phyloP scores from a whole-genome alignment of 2,329 filamentous ascomycete genomes.

The Amauroascus niger region DNA sequence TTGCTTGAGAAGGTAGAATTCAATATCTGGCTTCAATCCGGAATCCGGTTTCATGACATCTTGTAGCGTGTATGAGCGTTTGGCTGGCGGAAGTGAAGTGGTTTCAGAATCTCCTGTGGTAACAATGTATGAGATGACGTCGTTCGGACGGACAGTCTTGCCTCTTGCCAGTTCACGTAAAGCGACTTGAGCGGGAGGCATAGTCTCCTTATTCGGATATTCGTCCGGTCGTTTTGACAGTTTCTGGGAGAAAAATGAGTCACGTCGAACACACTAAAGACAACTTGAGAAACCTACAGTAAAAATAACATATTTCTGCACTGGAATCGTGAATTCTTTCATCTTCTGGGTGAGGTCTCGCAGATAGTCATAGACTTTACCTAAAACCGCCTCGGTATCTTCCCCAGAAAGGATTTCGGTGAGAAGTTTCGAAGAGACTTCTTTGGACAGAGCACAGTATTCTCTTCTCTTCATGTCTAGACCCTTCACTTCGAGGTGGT shows the following conservation, averaged over 20 bases:
- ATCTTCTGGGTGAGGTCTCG: slow-evolving; percentile 76
- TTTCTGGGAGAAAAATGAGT: slow-evolving; percentile 45
- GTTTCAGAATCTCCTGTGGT: slow-evolving; percentile 58
- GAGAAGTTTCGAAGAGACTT: slow-evolving; percentile 81
- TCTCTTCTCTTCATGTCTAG: slow-evolving; percentile 96
- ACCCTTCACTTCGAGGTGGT: slow-evolving; percentile 96
- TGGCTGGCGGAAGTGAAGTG: slow-evolving; percentile 56
- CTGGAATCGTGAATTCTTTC: slow-evolving; percentile 65
- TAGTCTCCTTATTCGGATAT: slow-evolving; percentile 85
- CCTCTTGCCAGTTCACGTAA: slow-evolving; percentile 77
- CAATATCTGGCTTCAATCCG: slow-evolving; percentile 74
- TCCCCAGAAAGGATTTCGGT: slow-evolving; percentile 91
- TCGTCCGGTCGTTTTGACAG: slow-evolving; percentile 88
- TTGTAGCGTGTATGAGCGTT: slow-evolving; percentile 77
- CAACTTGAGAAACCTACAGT: slow-evolving; percentile 47
- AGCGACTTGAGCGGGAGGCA: slow-evolving; percentile 96
- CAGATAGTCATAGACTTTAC: slow-evolving; percentile 87
- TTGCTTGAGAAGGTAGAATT: slow-evolving; percentile 97
- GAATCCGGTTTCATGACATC: slow-evolving; percentile 72
- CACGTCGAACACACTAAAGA: slow-evolving; percentile 10
- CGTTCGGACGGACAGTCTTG: slow-evolving; percentile 80
- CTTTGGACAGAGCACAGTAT: slow-evolving; percentile 91
- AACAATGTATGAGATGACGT: slow-evolving; percentile 94
- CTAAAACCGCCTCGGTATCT: slow-evolving; percentile 76
- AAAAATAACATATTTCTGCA: slow-evolving; percentile 91